These are phyloP conservation scores for Penicillium sp. DNA, from an alignment of 2,329 filamentous ascomycete species.

Conservation along the genomic window DNA sequence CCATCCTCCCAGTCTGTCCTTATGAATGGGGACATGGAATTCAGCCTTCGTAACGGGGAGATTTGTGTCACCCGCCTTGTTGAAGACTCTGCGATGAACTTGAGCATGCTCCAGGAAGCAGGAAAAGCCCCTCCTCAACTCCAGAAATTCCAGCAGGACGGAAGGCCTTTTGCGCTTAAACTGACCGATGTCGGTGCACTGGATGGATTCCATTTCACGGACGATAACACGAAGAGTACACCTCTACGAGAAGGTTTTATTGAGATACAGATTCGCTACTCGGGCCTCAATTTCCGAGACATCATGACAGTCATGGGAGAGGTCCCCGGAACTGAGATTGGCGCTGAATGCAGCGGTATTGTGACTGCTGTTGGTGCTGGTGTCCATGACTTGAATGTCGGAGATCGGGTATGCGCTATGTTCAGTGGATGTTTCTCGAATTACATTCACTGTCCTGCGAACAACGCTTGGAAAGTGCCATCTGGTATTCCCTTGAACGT, in stretches of 20 bases:
- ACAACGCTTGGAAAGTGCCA: slow-evolving; percentile 41
- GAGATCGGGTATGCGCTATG: slow-evolving; percentile 52
- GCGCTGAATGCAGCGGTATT: slow-evolving; percentile 50
- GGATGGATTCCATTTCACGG: slow-evolving; percentile 37
- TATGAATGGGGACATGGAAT: slow-evolving; percentile 31
- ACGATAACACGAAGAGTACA: slow-evolving; percentile 23
- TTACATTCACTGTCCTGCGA: slow-evolving; percentile 40
- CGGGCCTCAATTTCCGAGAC: slow-evolving; percentile 47
- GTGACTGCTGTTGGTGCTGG: slow-evolving; percentile 39
- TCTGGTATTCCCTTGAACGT: slow-evolving; percentile 33
- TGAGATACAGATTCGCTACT: slow-evolving; percentile 31
- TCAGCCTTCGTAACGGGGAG: slow-evolving; percentile 29
- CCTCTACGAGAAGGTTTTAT: slow-evolving; percentile 29
- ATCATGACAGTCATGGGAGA: slow-evolving; percentile 51
- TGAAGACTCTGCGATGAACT: slow-evolving; percentile 29
- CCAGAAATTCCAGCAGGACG: slow-evolving; percentile 32
- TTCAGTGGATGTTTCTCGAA: slow-evolving; percentile 37
- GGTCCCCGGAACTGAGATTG: slow-evolving; percentile 36
- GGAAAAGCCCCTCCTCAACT: slow-evolving; percentile 28
- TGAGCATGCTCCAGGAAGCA: slow-evolving; percentile 33
- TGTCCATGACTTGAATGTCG: slow-evolving; percentile 40
- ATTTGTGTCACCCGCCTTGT: slow-evolving; percentile 31
- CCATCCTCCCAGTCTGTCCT: slow-evolving; percentile 23
- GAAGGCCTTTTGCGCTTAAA: slow-evolving; percentile 25
- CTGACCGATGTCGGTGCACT: slow-evolving; percentile 29